A percentile compares a stretch with the other conserved stretches of the same genome.
Evolutionary conservation across 192 early-diverging fungal species (phyloP).

Genomic region (Dissophora globulifera): DNA sequence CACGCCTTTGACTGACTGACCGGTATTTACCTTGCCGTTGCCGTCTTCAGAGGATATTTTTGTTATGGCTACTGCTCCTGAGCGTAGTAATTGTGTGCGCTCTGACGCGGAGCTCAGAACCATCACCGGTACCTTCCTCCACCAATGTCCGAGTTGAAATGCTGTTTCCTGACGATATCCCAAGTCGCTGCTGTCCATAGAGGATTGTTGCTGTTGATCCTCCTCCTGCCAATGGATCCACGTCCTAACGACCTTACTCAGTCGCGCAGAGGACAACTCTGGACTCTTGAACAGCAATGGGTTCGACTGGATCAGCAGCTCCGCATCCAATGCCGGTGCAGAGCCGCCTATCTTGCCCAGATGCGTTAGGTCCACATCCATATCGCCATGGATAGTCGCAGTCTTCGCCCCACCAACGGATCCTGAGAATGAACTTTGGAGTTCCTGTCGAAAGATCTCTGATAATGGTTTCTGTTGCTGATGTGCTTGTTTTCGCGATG

Average conservation of each 20-base stretch:
- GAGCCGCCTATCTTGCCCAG: conserved; percentile 37
- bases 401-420: conserved; percentile 9
- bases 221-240: conserved; percentile 53
- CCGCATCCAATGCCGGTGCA: conserved; percentile 19
- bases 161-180: background rate
- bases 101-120: conserved; percentile 17
- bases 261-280: conserved; percentile 23
- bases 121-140: conserved; percentile 49
- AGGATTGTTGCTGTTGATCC: conserved; percentile 1
- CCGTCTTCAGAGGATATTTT: too few relatives aligned
- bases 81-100: background rate
- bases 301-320: conserved; percentile 74
- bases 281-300: conserved; percentile 79
- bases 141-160: conserved; percentile 26
- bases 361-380: conserved; percentile 4
- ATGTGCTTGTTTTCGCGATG: background rate
- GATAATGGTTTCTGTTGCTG: conserved; percentile 21
- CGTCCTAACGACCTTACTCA: conserved; percentile 24
- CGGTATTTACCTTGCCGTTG: background rate
- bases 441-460: conserved; percentile 40
- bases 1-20: conserved; percentile 13
- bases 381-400: background rate
- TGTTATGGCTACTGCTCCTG: background rate
- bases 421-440: conserved; percentile 40
- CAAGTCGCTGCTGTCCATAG: too few relatives aligned